A percentile compares a stretch with the other conserved stretches of the same genome.
Evolutionary conservation across 1,284 basidiomycete genomes (phyloP).

Genomic region (Amylostereum areolatum): DNA sequence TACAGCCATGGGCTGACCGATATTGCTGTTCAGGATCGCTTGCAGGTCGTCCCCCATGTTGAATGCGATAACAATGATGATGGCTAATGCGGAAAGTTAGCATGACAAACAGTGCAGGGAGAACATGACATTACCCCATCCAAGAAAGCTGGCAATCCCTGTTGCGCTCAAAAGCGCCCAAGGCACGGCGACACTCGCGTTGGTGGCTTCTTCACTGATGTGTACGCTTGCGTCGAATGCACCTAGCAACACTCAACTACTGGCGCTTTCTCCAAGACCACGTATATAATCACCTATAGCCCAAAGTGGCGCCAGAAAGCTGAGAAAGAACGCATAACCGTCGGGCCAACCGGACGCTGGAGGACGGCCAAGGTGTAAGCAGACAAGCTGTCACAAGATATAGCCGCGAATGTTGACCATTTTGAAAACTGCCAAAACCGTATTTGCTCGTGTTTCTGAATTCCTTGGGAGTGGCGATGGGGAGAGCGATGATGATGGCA

Average conservation of each 20-base stretch:
- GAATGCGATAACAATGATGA: constrained; percentile 20
- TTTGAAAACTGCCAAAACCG: constrained; percentile 47
- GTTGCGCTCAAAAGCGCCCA: constrained; percentile 35
- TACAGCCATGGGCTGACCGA: constrained; percentile 34
- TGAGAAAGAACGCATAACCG: not conserved
- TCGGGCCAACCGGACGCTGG: constrained; percentile 34
- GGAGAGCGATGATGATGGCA: constrained; percentile 64
- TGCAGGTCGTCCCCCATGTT: constrained; percentile 33
- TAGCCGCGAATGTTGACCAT: constrained; percentile 14
- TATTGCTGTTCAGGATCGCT: constrained; percentile 29
- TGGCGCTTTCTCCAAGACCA: not conserved
- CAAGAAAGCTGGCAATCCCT: constrained; percentile 29
- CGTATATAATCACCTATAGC: constrained; percentile 17
- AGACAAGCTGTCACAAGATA: not conserved
- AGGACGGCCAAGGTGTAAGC: not conserved
- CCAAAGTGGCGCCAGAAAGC: constrained; percentile 6
- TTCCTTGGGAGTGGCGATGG: constrained; percentile 52
- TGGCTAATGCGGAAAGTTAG: constrained; percentile 6
- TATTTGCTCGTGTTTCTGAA: constrained; percentile 56
- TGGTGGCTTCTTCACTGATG: constrained; percentile 44
- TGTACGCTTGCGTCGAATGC: constrained; percentile 41
- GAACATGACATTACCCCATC: constrained; percentile 8
- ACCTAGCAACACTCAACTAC: constrained; percentile 17
- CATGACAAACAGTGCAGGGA: not conserved
- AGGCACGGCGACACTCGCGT: constrained; percentile 40